A percentile compares a stretch with the other conserved stretches of the same genome.
Evolutionary conservation across 2,329 filamentous ascomycete species (phyloP).

Genomic region (Aureobasidium uvarum): DNA sequence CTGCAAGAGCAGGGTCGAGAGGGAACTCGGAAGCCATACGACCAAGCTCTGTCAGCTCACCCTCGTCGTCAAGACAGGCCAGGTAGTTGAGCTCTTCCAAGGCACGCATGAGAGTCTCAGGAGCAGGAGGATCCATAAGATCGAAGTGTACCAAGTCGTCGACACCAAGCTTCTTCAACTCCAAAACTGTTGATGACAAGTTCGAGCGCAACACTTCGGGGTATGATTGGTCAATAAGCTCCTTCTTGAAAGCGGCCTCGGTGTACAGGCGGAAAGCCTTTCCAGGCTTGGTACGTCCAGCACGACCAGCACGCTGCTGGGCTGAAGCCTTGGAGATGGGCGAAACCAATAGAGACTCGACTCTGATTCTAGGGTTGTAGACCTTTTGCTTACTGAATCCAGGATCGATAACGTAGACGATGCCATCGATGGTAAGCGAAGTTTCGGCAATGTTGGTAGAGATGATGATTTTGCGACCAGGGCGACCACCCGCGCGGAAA

Average conservation of each 20-base stretch:
- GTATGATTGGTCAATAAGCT: constrained; percentile 95
- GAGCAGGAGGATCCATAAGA: constrained; percentile 95
- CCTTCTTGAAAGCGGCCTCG: constrained; percentile 92
- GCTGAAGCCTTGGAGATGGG: constrained; percentile 98
- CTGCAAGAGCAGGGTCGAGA: constrained; percentile 86
- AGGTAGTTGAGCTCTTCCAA: constrained; percentile 97
- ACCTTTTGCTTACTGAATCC: constrained; percentile 99
- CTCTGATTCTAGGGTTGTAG: constrained; percentile 94
- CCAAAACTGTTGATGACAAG: constrained; percentile 87
- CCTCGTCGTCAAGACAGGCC: constrained; percentile 93
- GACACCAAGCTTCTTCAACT: constrained; percentile 95
- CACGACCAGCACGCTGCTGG: constrained; percentile 96
- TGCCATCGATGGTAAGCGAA: constrained; percentile 95
- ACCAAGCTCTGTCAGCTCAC: constrained; percentile 83
- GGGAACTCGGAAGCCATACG: constrained; percentile 91
- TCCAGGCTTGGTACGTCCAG: constrained; percentile 94
- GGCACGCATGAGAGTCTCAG: constrained; percentile 97
- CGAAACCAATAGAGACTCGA: constrained; percentile 95
- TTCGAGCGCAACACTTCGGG: constrained; percentile 95
- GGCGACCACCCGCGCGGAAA: constrained; percentile 69
- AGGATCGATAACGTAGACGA: constrained; percentile 98
- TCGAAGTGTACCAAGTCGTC: constrained; percentile 98
- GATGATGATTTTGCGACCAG: constrained; percentile 91
- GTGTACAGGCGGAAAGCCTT: constrained; percentile 99
- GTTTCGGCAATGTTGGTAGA: constrained; percentile 99